Base-by-base conservation (phyloP, 352 stramenopile genomes). In the Albugo laibachii region DNA sequence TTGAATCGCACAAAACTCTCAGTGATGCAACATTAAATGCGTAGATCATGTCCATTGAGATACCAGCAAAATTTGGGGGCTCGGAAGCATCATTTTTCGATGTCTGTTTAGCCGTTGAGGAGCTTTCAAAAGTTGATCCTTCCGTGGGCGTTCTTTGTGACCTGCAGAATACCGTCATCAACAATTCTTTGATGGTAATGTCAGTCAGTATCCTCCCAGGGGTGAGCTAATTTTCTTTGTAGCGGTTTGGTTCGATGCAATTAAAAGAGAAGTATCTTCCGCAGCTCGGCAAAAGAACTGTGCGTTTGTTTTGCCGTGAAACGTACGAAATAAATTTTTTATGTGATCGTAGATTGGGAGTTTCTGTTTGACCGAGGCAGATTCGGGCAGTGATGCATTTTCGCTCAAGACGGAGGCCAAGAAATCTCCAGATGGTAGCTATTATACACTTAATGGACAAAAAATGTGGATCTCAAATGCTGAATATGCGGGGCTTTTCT, bases 401-500 rank as follows among this genome's bases (percentile, higher is more conserved):
- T 83, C 88, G 36, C 71, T 98, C 51, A 92, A 92, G 63, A 98
- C 92, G 8, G 87, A 66, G 10, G 93, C 92, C 1, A 74, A 80
- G 1, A 59, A 58, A 20, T 95, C 78, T 16, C 41, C 66, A 0
- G 88, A 97, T 54, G 81, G 80, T 45, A 95, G 75, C 42, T 95
- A 94, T 58, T 98, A 92, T 63, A 95, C 82, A 14, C 61, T 98
- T 11, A 97, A 82, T 59, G 94, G 94, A 18, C 80, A 84, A 42
- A 98, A 98, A 63, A 80, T 97, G 61, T 98, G 94, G 94, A 98
- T 98, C 56, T 97, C 89, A 31, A 98, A 98, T 63, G 85, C 84
- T 12, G 85, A 87, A 52, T 92, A 97, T 54, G 76, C 93, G 14
- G 89, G 88, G 5, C 79, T 97, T 1, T 97, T 96, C 63, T 65